Evolutionary conservation across 768 basidiomycete genomes (phyloP).

Genomic region (Tephrocybe rancida): DNA sequence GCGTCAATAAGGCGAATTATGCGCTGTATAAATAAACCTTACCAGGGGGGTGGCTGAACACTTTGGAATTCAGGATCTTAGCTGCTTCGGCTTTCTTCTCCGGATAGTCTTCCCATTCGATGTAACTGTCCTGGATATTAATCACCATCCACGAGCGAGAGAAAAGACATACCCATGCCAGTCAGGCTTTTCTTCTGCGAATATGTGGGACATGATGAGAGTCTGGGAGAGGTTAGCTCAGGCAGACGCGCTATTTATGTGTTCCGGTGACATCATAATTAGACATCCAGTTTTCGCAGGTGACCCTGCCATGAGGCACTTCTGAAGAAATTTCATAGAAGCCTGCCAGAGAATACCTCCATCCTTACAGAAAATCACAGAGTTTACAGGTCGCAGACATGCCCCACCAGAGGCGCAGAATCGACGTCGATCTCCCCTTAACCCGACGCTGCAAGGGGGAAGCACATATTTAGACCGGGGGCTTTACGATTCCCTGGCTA

Average conservation of each 20-base stretch:
- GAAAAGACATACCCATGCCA: constrained; percentile 36
- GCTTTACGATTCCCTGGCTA: constrained; percentile 77
- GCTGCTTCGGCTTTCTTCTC: constrained; percentile 43
- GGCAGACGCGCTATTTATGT: not conserved
- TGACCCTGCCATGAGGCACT: not conserved
- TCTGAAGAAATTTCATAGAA: not conserved
- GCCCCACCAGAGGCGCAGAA: too few relatives aligned
- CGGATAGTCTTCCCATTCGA: constrained; percentile 52
- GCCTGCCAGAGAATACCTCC: not conserved
- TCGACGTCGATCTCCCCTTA: not conserved
- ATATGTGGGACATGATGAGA: constrained; percentile 16
- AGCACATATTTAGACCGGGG: constrained; percentile 45
- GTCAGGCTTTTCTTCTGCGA: constrained; percentile 39
- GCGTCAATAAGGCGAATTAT: not conserved
- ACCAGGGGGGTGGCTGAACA: constrained; percentile 45
- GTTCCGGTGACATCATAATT: not conserved
- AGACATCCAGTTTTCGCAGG: not conserved
- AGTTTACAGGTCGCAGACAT: too few relatives aligned
- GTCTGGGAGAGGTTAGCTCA: not conserved
- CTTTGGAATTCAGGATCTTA: constrained; percentile 39
- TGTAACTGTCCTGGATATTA: constrained; percentile 31
- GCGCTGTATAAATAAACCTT: not conserved
- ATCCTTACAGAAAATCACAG: not conserved
- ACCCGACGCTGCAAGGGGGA: not conserved
- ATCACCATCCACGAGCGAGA: not conserved